Base-by-base conservation (phyloP, 2,329 filamentous ascomycete species). In the Ascomycota sp. region DNA sequence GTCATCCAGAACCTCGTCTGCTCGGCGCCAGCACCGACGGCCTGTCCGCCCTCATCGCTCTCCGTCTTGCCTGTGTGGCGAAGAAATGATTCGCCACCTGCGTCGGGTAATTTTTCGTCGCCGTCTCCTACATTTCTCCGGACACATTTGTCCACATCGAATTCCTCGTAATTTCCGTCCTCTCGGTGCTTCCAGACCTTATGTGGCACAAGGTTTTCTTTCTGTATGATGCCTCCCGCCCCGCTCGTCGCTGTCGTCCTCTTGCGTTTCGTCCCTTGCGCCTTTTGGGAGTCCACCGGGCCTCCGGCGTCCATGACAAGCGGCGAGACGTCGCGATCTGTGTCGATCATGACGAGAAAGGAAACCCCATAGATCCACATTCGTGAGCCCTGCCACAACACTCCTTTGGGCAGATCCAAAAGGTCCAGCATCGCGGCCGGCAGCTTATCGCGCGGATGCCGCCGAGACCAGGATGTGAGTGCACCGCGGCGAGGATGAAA, bases 281-380 rank as follows among this genome's bases (percentile, higher is more conserved):
- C 43, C 32, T 30, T 35, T 30, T 25, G 36, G 10, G 36, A 13
- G 33, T 41, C 34, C 37, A 39, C 37, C 50, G 51, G 35, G 48
- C 51, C 36, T 22, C 52, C 47, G n/a, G 44, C 38, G 11, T 48
- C 42, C 2, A 37, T 39, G 1, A 38, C 33, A 1, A 43, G 37
- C 23, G 4, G 25, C 19, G 19, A 20, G 19, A 89, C 63, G 47
- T 93, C 76, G 42, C 67, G 65, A 13, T 68, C 67, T 20, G 92
- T 57, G 48, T 95, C 83, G 35, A 98, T 69, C 85, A 95, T 95
- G 56, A 80, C 83, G 17, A 98, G 52, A 65, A 83, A 95, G 1
- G 69, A 74, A 25, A 71, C 68, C 6, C 86, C 85, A 44, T 92
- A 94, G 13, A 95, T 55, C 82, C 86, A 95, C 7, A 86, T 53